A percentile compares a stretch with the other conserved stretches of the same genome.
These are phyloP conservation scores for Dendrobium catenatum DNA, from an alignment of 106 monocot genomes.

Conservation along the genomic window DNA sequence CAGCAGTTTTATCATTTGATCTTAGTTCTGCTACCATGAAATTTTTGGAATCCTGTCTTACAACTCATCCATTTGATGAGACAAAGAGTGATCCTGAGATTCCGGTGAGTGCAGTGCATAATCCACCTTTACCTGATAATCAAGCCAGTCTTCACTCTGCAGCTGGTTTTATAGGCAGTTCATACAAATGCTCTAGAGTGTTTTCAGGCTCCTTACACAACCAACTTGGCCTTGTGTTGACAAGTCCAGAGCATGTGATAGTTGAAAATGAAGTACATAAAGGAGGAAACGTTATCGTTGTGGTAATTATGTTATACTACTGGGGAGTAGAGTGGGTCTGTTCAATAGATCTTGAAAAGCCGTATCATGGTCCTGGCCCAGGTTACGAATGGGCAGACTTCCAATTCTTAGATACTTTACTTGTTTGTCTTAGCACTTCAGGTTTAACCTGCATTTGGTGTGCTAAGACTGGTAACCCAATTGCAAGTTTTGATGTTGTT, in stretches of 20 bases:
- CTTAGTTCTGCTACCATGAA: conserved; percentile 38
- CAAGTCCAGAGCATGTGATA: conserved; percentile 14
- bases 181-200: conserved; percentile 39
- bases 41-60: conserved; percentile 36
- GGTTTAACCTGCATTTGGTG: conserved; percentile 55
- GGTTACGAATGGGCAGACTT: conserved; percentile 70
- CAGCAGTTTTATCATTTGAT: conserved; percentile 68
- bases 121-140: conserved; percentile 7
- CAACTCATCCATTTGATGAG: conserved; percentile 5
- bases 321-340: conserved; percentile 88
- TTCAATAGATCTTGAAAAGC: conserved; percentile 36
- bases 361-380: conserved; percentile 18
- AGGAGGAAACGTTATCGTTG: conserved; percentile 27
- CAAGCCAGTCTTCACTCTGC: not conserved
- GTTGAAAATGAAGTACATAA: conserved; percentile 2
- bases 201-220: conserved; percentile 51
- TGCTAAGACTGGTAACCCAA: conserved; percentile 38
- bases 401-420: conserved; percentile 57
- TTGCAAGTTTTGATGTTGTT: conserved; percentile 35
- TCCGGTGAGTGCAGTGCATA: not conserved
- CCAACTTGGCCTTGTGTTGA: conserved; percentile 66
- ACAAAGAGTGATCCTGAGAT: conserved; percentile 9
- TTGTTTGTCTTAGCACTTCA: conserved; percentile 57
- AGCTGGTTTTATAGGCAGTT: conserved; percentile 4
- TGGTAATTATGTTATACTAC: conserved; percentile 44